Evolutionary conservation across 2,329 filamentous ascomycete species (phyloP), one percentile per base, ranked within the genome.

Genomic region (Tricladium varicosporioides): DNA sequence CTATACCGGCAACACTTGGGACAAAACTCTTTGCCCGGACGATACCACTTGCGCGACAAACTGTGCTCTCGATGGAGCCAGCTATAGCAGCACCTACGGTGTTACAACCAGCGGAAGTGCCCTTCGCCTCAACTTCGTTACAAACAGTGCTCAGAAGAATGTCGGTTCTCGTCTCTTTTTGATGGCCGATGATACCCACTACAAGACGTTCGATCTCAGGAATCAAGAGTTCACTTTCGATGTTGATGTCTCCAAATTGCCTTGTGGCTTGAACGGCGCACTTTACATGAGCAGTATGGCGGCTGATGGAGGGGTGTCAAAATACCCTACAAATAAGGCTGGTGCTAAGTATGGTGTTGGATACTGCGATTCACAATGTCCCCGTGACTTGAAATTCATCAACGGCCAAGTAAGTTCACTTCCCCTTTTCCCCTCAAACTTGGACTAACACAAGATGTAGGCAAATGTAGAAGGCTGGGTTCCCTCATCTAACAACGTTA

Each of bases 151-250:
- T 15, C 46, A 49, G 16, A 53, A 74, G 62, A 80, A 80, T 67
- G 67, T 80, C 43, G 78, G 78, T 19, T 75, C 82, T 54, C 81
- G 87, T 64, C 73, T 86, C 45, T 90, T 88, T 70, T 78, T 89
- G 60, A 81, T 89, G 75, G 79, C 80, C 64, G 74, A 77, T 51
- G 80, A 85, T 46, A 76, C 75, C 63, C 81, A 80, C 58, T 90
- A 90, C 72, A 74, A 88, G 74, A 79, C 81, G 68, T 85, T 89
- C 74, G 78, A 82, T 58, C 76, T 89, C 57, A 76, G 84, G 53
- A 84, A 83, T 72, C 80, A 86, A 67, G 87, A 90, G 72, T 85
- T 90, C 73, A 86, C 84, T 54, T 88, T 90, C 60, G 86, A 89
- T 54, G 86, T 89, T 22, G 87, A 90, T 69, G 82, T 88, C 46